Evolutionary conservation across 2,329 filamentous ascomycete genomes (phyloP).

Genomic region (Blumeriella jaapii): DNA sequence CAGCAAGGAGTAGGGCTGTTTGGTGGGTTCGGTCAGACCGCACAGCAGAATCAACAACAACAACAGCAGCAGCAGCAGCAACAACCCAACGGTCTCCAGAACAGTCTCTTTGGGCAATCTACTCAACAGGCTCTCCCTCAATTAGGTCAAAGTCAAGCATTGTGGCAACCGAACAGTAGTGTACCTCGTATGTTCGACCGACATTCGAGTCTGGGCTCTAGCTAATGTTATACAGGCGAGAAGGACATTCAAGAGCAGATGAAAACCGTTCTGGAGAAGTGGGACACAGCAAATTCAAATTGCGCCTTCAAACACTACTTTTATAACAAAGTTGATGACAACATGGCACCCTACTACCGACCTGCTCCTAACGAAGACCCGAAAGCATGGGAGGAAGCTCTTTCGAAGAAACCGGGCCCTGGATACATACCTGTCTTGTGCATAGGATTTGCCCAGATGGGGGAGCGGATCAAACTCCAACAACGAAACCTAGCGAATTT

Average conservation of each 20-base stretch:
- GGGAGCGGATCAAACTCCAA: slow-evolving; percentile 62
- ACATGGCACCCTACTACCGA: slow-evolving; percentile 64
- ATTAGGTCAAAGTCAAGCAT: slow-evolving; percentile 16
- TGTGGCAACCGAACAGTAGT: slow-evolving; percentile 24
- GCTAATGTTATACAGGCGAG: slow-evolving; percentile 38
- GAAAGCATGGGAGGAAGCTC: slow-evolving; percentile 72
- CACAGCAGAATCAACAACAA: slow-evolving; percentile 20
- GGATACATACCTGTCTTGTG: slow-evolving; percentile 69
- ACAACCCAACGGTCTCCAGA: slow-evolving; percentile 24
- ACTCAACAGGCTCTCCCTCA: slow-evolving; percentile 25
- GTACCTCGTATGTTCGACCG: background rate
- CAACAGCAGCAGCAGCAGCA: slow-evolving; percentile 16
- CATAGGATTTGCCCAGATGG: slow-evolving; percentile 60
- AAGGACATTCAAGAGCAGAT: slow-evolving; percentile 69
- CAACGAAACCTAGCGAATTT: slow-evolving; percentile 57
- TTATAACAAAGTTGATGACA: slow-evolving; percentile 73
- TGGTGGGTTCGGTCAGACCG: slow-evolving; percentile 15
- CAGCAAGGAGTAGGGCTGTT: slow-evolving; percentile 13
- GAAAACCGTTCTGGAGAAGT: slow-evolving; percentile 57
- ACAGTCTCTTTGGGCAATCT: slow-evolving; percentile 11
- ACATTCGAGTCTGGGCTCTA: too few species aligned
- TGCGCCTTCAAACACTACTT: slow-evolving; percentile 76
- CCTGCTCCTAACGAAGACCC: slow-evolving; percentile 60
- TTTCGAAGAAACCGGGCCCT: slow-evolving; percentile 65
- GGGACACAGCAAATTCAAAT: slow-evolving; percentile 55